Conservation (phyloP, 805 yeast species). For the Ogataea henricii region DNA sequence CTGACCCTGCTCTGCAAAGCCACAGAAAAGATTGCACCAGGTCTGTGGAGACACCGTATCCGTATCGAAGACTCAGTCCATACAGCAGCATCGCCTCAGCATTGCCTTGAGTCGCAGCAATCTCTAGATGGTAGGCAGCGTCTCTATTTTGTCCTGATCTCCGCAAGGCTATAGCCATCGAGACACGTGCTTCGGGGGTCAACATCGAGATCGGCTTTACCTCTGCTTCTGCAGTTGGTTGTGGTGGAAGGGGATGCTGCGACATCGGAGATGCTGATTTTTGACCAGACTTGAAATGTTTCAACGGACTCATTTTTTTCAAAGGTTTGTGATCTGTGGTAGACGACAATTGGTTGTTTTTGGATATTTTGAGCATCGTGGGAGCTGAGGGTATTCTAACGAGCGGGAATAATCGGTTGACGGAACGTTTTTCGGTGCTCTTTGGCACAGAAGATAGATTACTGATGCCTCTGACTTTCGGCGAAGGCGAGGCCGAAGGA, state of each 20-base stretch:
- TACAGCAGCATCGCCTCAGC: slow-evolving; percentile 69
- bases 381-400: slow-evolving; percentile 24
- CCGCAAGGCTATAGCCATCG: slow-evolving; percentile 50
- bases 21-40: slow-evolving; percentile 56
- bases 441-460: no score
- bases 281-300: no score
- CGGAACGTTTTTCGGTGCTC: background rate
- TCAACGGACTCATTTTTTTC: no score
- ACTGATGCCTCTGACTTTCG: no score
- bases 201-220: background rate
- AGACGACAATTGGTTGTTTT: slow-evolving; percentile 7
- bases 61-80: slow-evolving; percentile 65
- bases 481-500: slow-evolving; percentile 3
- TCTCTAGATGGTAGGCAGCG: slow-evolving; percentile 66
- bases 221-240: background rate
- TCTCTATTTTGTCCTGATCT: slow-evolving; percentile 63
- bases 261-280: no score
- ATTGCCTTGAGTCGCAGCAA: slow-evolving; percentile 63
- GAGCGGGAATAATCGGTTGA: background rate
- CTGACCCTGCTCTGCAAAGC: slow-evolving; percentile 55
- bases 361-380: slow-evolving; percentile 8
- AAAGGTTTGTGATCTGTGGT: no score
- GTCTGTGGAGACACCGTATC: slow-evolving; percentile 67
- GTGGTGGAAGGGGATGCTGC: no score
- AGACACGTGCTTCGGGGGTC: slow-evolving; percentile 38